Conservation (phyloP, 2,329 filamentous ascomycete species). For the Cryphonectria radicalis region DNA sequence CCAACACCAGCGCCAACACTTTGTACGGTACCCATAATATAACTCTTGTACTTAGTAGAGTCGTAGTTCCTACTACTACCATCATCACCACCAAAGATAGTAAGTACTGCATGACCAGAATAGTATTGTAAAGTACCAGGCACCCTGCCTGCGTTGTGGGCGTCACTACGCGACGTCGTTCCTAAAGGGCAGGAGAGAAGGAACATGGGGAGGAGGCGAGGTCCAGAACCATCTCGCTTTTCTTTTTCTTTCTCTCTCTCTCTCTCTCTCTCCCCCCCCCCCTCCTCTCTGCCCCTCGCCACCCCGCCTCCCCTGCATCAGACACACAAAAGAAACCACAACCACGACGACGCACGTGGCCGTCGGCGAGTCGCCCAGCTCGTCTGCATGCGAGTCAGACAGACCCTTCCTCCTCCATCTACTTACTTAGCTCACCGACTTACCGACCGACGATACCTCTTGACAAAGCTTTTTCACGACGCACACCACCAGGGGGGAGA, state of each 20-base stretch:
- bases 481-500: neutral
- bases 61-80: too few species aligned
- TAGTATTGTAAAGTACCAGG: neutral
- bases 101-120: too few species aligned
- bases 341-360: neutral
- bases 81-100: too few species aligned
- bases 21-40: neutral
- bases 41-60: neutral
- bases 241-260: neutral
- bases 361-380: neutral
- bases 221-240: neutral
- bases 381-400: conserved; percentile 2
- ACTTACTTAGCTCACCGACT: neutral
- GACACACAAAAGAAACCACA: neutral
- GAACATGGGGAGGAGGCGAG: neutral
- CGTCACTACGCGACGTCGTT: neutral
- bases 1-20: neutral
- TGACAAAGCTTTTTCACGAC: neutral
- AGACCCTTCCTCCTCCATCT: neutral
- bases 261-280: neutral
- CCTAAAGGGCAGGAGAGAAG: neutral
- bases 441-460: neutral
- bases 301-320: neutral
- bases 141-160: neutral
- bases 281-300: too few species aligned